Conservation (phyloP, 805 yeast genomes). For the Lachancea mirantina region DNA sequence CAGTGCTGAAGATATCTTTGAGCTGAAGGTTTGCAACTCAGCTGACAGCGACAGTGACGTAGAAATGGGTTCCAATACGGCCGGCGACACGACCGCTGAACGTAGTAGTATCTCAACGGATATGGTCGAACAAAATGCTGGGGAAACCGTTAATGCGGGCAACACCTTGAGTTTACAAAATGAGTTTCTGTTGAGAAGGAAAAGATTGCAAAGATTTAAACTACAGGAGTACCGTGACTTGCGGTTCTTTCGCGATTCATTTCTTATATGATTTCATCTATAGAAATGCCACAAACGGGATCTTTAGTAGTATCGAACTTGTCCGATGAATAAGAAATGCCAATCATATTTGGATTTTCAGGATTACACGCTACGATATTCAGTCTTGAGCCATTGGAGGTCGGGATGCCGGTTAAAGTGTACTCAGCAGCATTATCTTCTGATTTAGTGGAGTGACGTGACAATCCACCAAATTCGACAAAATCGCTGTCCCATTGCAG, state of each 20-base stretch:
- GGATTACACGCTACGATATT: slow-evolving; percentile 19
- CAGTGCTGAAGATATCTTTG: slow-evolving; percentile 14
- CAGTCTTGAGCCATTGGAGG: slow-evolving; percentile 8
- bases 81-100: slow-evolving; percentile 21
- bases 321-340: slow-evolving; percentile 21
- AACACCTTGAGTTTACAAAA: slow-evolving; percentile 13
- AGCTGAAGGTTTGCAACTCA: no score
- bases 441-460: slow-evolving; percentile 1
- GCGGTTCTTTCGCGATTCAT: slow-evolving; percentile 24
- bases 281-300: slow-evolving; percentile 8
- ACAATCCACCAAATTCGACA: slow-evolving; percentile 27
- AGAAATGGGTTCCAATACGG: slow-evolving; percentile 19
- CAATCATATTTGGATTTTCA: slow-evolving; percentile 11
- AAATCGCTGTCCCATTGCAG: slow-evolving; percentile 21
- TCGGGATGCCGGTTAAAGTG: neutral
- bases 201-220: slow-evolving; percentile 15
- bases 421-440: slow-evolving; percentile 1
- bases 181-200: slow-evolving; percentile 16
- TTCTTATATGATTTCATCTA: slow-evolving; percentile 16
- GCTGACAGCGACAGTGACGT: slow-evolving; percentile 21
- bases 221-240: slow-evolving; percentile 21
- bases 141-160: slow-evolving; percentile 2
- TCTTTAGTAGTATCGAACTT: slow-evolving; percentile 9
- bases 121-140: slow-evolving; percentile 10
- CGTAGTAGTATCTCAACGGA: slow-evolving; percentile 20